Evolutionary conservation across 2,329 filamentous ascomycete species (phyloP), one percentile per base, ranked within the genome.

Genomic region (Ascochyta pisi): DNA sequence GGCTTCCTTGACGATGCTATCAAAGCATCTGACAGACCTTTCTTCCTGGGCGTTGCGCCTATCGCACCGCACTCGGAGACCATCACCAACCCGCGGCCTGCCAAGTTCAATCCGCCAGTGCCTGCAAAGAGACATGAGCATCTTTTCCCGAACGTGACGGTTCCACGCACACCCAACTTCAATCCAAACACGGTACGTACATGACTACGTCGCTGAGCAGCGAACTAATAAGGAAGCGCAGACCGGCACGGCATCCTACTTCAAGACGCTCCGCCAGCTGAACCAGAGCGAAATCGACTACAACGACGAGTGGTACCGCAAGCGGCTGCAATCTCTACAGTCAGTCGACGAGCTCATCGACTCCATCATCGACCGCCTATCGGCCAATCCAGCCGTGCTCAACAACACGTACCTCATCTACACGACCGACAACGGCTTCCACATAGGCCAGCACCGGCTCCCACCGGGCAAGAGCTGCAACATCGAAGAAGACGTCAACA

Each of bases 31-130:
- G 76, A 78, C 0, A 78, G 81, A 10, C 89, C 89, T 0, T 91
- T 90, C 73, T 91, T 91, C 67, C 69, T 92, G 4, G 82, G 81
- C 0, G 79, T 89, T 8, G 85, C 88, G 0, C 89, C 89, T 0
- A 81, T 88, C 6, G 88, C 85, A 0, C 89, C 89, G 0, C 89
- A 92, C 63, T 67, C 54, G 58, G 69, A 67, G 61, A 71, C 39
- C 54, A 61, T 22, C 12, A 55, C 50, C 6, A 43, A 46, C 3
- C 46, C 42, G 0, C 34, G 57, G 13, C 41, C 50, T 16, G 44
- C 41, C 4, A 54, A 59, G 0, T 80, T 83, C 67, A 76, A 78
- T 5, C 78, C 78, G 85, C 86, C 86, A 0, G 78, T 89, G 15
- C 81, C 87, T 0, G 81, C 86, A 0, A 77, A 84, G 38, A 79